These are phyloP conservation scores for Fusarium decemcellulare DNA, from an alignment of 2,329 filamentous ascomycete genomes.

Conservation along the genomic window DNA sequence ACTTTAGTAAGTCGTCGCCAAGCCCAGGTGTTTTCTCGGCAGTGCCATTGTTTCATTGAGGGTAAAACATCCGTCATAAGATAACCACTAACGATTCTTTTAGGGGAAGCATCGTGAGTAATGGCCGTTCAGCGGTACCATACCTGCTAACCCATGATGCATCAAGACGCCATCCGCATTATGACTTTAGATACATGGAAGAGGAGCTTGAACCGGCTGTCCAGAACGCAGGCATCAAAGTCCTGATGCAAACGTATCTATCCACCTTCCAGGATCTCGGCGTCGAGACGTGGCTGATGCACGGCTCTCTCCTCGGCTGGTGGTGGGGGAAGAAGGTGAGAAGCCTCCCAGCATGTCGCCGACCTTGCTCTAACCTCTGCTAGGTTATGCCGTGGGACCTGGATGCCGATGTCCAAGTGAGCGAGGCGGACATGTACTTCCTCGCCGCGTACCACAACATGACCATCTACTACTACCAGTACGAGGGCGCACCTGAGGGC, in stretches of 20 bases:
- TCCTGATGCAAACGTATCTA: constrained; percentile 81
- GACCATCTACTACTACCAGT: constrained; percentile 61
- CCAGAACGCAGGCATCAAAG: constrained; percentile 72
- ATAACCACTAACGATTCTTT: constrained; percentile 10
- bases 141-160: constrained; percentile 24
- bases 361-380: constrained; percentile 4
- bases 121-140: neutral
- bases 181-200: constrained; percentile 57
- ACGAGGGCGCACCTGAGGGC: constrained; percentile 53
- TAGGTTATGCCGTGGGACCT: constrained; percentile 83
- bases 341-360: neutral
- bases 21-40: neutral
- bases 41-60: neutral
- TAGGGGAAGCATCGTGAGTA: constrained; percentile 43
- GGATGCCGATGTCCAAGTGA: constrained; percentile 83
- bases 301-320: constrained; percentile 88
- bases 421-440: constrained; percentile 74
- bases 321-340: constrained; percentile 79
- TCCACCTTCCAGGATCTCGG: constrained; percentile 75
- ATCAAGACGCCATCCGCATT: constrained; percentile 48
- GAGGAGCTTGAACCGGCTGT: constrained; percentile 65
- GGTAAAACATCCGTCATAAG: neutral
- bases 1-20: constrained; percentile 31
- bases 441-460: constrained; percentile 78
- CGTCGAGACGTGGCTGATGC: constrained; percentile 86